phyloP scores from a whole-genome alignment of 495 filamentous ascomycete genomes.

The Trichoderma erinaceum region DNA sequence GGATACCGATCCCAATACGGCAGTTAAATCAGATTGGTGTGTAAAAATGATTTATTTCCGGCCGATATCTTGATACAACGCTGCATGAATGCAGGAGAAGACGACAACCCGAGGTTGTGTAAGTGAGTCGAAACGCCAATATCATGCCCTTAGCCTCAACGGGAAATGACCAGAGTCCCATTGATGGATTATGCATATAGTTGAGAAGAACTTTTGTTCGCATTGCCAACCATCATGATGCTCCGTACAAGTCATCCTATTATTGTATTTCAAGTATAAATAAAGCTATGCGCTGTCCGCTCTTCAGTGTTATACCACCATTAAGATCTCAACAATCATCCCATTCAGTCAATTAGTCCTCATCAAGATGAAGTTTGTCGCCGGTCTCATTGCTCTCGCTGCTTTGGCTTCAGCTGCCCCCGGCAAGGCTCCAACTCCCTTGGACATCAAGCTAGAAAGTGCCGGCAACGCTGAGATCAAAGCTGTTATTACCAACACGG shows the following conservation, averaged over 20 bases:
- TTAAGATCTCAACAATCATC: background rate
- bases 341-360: background rate
- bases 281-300: background rate
- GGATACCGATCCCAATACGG: background rate
- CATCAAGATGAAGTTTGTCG: slow-evolving; percentile 34
- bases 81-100: background rate
- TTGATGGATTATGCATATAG: background rate
- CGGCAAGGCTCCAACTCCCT: slow-evolving; percentile 36
- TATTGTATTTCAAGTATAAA: slow-evolving; percentile 11
- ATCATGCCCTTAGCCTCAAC: background rate
- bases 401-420: slow-evolving; percentile 41
- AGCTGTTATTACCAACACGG: slow-evolving; percentile 56
- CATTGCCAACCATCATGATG: background rate
- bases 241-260: background rate
- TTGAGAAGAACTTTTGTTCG: background rate
- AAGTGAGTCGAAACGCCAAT: background rate
- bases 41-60: background rate
- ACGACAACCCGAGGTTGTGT: background rate
- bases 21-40: background rate
- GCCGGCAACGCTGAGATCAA: slow-evolving; percentile 52
- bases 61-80: background rate
- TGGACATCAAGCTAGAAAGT: slow-evolving; percentile 49
- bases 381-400: slow-evolving; percentile 22
- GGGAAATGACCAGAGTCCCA: background rate
- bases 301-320: background rate